phyloP scores from a whole-genome alignment of 2,329 filamentous ascomycete species.

The Podosphaera xanthii region DNA sequence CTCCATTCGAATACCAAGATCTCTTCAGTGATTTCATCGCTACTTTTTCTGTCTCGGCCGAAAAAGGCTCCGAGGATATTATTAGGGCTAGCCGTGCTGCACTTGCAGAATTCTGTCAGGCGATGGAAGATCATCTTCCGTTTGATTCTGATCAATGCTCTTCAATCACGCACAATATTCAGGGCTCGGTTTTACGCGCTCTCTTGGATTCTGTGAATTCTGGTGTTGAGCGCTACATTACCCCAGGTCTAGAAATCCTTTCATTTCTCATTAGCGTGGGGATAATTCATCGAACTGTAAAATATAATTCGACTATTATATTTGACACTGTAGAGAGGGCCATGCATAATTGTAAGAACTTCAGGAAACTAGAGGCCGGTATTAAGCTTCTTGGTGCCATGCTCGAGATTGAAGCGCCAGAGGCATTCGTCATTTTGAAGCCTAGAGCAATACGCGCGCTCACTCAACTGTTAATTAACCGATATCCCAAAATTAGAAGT shows the following conservation, averaged over 20 bases:
- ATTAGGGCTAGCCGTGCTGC: constrained; percentile 46
- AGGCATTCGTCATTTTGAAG: constrained; percentile 8
- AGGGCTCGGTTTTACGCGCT: neutral
- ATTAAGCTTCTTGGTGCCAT: constrained; percentile 59
- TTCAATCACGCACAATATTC: neutral
- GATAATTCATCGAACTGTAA: neutral
- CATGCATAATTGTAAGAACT: constrained; percentile 34
- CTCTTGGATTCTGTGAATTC: constrained; percentile 11
- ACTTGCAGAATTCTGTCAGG: constrained; percentile 29
- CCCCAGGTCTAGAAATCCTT: constrained; percentile 55
- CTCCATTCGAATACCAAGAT: neutral
- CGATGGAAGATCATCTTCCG: constrained; percentile 7
- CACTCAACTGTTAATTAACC: constrained; percentile 51
- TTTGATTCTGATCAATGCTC: neutral
- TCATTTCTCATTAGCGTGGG: constrained; percentile 50
- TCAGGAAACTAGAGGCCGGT: constrained; percentile 61
- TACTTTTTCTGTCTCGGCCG: constrained; percentile 50
- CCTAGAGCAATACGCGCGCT: constrained; percentile 40
- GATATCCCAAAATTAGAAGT: constrained; percentile 51
- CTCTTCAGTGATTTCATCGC: constrained; percentile 27
- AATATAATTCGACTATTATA: neutral
- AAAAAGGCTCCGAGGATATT: constrained; percentile 55
- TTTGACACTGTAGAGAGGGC: neutral
- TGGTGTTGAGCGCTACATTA: constrained; percentile 44
- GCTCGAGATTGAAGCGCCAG: constrained; percentile 17